A percentile compares a stretch with the other conserved stretches of the same genome.
Conservation (phyloP, 305 asterid genomes). For the Galium porrigens region DNA sequence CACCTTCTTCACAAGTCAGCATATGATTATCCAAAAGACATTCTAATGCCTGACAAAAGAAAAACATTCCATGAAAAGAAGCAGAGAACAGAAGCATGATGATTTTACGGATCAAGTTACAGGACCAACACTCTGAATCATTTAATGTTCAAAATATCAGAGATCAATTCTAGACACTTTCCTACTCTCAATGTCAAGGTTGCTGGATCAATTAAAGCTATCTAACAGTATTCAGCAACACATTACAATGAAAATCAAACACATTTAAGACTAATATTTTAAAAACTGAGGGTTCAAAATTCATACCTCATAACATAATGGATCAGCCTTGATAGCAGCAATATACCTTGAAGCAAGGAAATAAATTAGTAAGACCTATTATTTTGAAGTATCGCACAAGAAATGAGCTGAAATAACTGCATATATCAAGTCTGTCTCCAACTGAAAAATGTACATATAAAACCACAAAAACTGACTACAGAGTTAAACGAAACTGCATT, state of each 20-base stretch:
- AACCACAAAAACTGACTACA: background rate
- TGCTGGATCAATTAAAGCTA: background rate
- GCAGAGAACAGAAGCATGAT: background rate
- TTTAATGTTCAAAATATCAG: background rate
- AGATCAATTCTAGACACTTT: background rate
- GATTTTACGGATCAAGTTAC: background rate
- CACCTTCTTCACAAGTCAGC: constrained; percentile 94
- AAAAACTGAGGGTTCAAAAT: background rate
- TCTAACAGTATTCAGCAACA: background rate
- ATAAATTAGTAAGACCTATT: background rate
- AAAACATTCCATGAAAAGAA: constrained; percentile 8
- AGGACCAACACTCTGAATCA: background rate
- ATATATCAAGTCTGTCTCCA: background rate
- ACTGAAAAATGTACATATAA: background rate
- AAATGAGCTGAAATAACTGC: background rate
- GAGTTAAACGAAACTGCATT: too few relatives aligned
- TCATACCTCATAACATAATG: constrained; percentile 87
- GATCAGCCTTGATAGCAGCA: constrained; percentile 98
- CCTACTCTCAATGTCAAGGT: background rate
- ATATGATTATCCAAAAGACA: constrained; percentile 87
- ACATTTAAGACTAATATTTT: background rate
- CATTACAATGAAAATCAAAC: background rate
- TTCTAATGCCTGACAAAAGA: constrained; percentile 70
- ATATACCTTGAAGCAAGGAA: constrained; percentile 52
- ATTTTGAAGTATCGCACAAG: background rate